phyloP scores from a whole-genome alignment of 805 yeast genomes.

The Trichomonascus vanleenenianus region DNA sequence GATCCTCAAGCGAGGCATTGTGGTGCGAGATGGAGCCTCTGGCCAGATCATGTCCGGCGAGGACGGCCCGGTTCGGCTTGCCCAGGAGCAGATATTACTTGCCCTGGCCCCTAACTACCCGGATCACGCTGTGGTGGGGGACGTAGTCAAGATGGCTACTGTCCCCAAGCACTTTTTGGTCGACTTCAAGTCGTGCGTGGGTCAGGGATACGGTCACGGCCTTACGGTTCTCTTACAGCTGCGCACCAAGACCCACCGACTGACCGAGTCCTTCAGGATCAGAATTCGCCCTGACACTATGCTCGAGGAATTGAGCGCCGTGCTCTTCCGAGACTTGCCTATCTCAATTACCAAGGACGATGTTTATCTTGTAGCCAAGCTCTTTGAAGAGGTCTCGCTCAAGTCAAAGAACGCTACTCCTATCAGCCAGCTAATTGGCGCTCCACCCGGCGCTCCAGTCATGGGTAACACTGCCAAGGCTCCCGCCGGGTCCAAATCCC shows the following conservation, averaged over 20 bases:
- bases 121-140: constrained; percentile 17
- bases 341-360: constrained; percentile 49
- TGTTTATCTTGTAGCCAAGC: constrained; percentile 65
- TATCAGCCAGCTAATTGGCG: constrained; percentile 4
- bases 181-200: constrained; percentile 63
- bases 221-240: constrained; percentile 67
- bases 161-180: constrained; percentile 55
- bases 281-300: constrained; percentile 52
- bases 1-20: constrained; percentile 25
- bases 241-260: constrained; percentile 51
- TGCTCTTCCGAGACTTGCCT: constrained; percentile 71
- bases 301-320: constrained; percentile 67
- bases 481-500: constrained; percentile 14
- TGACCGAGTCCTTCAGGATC: constrained; percentile 76
- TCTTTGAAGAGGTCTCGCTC: constrained; percentile 61
- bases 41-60: constrained; percentile 23
- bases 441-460: neutral
- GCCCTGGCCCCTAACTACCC: constrained; percentile 74
- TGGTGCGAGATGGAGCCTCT: constrained; percentile 24
- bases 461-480: neutral
- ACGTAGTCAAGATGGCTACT: constrained; percentile 7
- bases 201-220: constrained; percentile 56
- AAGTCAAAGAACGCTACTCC: constrained; percentile 16
- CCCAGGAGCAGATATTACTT: constrained; percentile 58
- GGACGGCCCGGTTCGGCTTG: constrained; percentile 47